phyloP scores from a whole-genome alignment of 768 basidiomycete genomes.

The Pleurotus salmoneostramineus region DNA sequence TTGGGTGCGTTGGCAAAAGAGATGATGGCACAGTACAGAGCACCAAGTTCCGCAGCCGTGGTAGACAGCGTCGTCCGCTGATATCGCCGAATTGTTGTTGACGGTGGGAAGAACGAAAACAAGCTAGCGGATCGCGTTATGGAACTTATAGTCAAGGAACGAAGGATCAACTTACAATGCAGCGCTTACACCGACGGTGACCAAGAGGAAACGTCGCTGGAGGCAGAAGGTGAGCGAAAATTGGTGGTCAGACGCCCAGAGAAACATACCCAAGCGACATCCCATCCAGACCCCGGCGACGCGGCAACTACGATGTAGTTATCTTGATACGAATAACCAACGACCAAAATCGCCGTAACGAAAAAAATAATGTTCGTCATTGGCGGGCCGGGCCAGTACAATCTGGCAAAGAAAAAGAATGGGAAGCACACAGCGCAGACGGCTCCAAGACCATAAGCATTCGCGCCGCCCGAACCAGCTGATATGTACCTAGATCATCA shows the following conservation, averaged over 20 bases:
- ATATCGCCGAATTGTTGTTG: slow-evolving; percentile 69
- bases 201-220: slow-evolving; percentile 66
- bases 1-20: slow-evolving; percentile 58
- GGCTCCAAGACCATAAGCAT: slow-evolving; percentile 66
- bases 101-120: slow-evolving; percentile 72
- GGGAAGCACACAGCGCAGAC: slow-evolving; percentile 69
- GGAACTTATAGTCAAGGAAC: not conserved
- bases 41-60: slow-evolving; percentile 62
- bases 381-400: slow-evolving; percentile 72
- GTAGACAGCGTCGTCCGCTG: slow-evolving; percentile 70
- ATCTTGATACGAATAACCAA: slow-evolving; percentile 75
- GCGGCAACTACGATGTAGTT: slow-evolving; percentile 40
- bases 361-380: slow-evolving; percentile 71
- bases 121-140: slow-evolving; percentile 31
- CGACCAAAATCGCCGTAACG: slow-evolving; percentile 59
- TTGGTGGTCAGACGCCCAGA: not conserved
- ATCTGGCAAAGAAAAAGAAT: slow-evolving; percentile 61
- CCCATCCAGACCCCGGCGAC: slow-evolving; percentile 55
- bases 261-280: slow-evolving; percentile 67
- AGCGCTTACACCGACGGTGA: slow-evolving; percentile 66
- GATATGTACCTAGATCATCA: slow-evolving; percentile 58
- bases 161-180: slow-evolving; percentile 55
- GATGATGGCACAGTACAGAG: slow-evolving; percentile 72
- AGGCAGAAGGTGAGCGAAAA: not conserved
- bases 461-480: slow-evolving; percentile 54